Evolutionary conservation across 768 basidiomycete species (phyloP), one percentile per base, ranked within the genome.

Genomic region (Tulasnella sp.): DNA sequence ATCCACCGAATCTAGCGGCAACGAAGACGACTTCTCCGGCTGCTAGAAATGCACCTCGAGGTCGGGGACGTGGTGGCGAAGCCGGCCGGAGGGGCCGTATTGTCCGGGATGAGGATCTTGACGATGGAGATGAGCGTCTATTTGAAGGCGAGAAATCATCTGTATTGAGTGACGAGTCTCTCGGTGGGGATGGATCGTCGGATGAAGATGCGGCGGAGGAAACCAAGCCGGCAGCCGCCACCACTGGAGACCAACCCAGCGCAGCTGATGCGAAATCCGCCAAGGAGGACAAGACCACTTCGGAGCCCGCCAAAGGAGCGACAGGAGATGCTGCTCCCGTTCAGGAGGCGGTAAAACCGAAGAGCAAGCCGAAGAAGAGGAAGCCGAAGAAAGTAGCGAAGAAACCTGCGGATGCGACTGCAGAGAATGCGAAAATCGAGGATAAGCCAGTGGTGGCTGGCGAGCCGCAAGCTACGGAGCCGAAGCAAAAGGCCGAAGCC

Each of bases 341-440:
- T 48, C 21, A 48, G 27, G 27, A 48, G n/a, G 27, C 7, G 7
- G 46, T 7, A 11, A 48, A 48, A 29, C 46, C 46, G 27, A 29
- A 48, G 27, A 48, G 11, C 5, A 38, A 73, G 22, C 11, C 57
- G 12, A 49, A 59, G 48, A 49, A 45, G 54, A 56, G 58, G 43
- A 50, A 24, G 63, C 51, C 19, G 49, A 21, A 34, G 15, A 5
- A 15, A 24, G 31, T 49, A 54, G 34, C 56, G 7, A 25, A n/a
- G 8, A 30, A 53, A 34, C 45, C 66, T 15, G 62, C 10, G 19
- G 22, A 31, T 10, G 24, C 63, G 31, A 62, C 62, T 29, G 21
- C 44, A 19, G 45, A 65, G 21, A 45, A 38, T 5, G 34, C 34
- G 34, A 38, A 5, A 15, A 15, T 15, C 7, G 34, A 38, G 34